Evolutionary conservation across 2,329 filamentous ascomycete genomes (phyloP), one percentile per base, ranked within the genome.

Genomic region (Fusarium fujikuroi): DNA sequence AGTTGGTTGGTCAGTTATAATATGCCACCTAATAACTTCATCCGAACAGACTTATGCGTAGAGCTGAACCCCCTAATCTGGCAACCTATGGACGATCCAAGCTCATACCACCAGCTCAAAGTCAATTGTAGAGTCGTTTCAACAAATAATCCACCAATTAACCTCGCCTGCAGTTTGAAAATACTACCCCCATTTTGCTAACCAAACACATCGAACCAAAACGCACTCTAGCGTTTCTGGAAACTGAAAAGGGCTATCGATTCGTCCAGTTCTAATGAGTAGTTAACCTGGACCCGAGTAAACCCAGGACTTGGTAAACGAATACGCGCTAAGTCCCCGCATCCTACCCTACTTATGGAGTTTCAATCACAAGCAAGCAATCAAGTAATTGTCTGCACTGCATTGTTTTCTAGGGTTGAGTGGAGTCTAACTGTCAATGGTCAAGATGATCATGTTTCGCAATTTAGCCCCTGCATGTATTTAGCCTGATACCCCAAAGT

Each of bases 141-240:
- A 44, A 25, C 16, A 19, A 9, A 49, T n/a, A 11, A 10, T 49
- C 46, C 46, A 30, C 46, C 28, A 49, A 49, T 49, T 9, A 47
- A 30, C 2, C 7, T 3, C 4, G 11, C 1, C 3, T 4, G 21
- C 9, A 8, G 4, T 4, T 30, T 30, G 19, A 6, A 30, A 30
- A n/a, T 12, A 30, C 46, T 15, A 32, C 44, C 44, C 19, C 16
- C 25, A 23, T 11, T 44, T 44, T 44, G 23, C 16, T 25, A 44
- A 25, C 42, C 10, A 44, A 44, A 19, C 16, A 25, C 7, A 2
- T 28, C 18, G 18, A 46, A 28, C 5, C 12, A 21, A 28, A 28
- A 28, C 21, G 18, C 18, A 46, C 23, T 21, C 23, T 28, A 28
- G 44, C 25, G 25, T 46, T 18, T 9, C 9, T 46, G 44, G 9